Percentiles rank a stretch among this genome's conserved stretches.
These are phyloP conservation scores for Umbelopsis sp. DNA, from an alignment of 371 early-diverging fungal species.

Conservation along the genomic window DNA sequence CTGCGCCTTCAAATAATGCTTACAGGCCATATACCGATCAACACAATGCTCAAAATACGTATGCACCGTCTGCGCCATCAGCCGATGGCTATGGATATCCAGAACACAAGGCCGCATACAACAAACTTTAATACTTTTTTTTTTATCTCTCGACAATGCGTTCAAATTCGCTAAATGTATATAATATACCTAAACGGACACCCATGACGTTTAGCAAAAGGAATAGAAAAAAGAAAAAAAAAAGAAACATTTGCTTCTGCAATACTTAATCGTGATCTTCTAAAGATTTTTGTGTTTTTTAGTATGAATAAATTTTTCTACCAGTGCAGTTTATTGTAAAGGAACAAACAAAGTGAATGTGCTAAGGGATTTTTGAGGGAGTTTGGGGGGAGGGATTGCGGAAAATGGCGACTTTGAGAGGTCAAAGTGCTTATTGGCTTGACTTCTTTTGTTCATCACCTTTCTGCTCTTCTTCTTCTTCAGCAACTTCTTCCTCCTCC, in stretches of 20 bases:
- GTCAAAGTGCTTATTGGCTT: slow-evolving; percentile 48
- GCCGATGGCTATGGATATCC: too few relatives aligned
- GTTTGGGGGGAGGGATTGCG: background rate
- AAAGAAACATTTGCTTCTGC: background rate
- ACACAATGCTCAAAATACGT: background rate
- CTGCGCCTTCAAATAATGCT: background rate
- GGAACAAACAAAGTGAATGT: background rate
- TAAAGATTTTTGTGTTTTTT: background rate
- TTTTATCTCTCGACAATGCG: too few relatives aligned
- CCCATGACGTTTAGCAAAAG: background rate
- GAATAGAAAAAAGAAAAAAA: background rate
- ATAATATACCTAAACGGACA: background rate
- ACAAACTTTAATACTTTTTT: too few relatives aligned
- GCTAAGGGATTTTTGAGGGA: background rate
- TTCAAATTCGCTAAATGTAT: background rate
- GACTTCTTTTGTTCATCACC: slow-evolving; percentile 59
- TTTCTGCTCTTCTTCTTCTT: slow-evolving; percentile 28
- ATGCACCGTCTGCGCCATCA: background rate
- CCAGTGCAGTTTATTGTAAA: background rate
- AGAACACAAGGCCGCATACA: too few relatives aligned
- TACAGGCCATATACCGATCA: background rate
- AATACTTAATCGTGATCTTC: background rate
- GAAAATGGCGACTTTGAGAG: background rate
- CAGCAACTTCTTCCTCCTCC: slow-evolving; percentile 41
- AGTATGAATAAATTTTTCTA: background rate